Percentiles rank a stretch among this genome's conserved stretches.
These are phyloP conservation scores for Populus deltoides DNA, from an alignment of 345 rosid species.

Conservation along the genomic window DNA sequence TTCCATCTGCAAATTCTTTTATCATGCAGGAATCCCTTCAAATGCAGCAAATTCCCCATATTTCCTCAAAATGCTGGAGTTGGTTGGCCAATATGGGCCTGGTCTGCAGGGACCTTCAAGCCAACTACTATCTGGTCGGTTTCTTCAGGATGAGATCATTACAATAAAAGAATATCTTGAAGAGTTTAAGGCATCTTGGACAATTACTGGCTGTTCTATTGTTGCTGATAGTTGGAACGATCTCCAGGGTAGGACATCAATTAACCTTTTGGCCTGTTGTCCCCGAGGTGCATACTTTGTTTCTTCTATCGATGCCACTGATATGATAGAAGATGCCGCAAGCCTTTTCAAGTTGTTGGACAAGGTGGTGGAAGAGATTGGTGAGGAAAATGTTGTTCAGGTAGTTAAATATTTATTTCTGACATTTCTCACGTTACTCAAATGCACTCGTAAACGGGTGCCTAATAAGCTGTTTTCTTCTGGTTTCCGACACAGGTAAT, in stretches of 20 bases:
- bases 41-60: slow-evolving; percentile 52
- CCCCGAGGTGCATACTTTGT: slow-evolving; percentile 44
- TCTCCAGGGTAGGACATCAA: slow-evolving; percentile 30
- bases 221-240: slow-evolving; percentile 51
- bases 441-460: neutral
- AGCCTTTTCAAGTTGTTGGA: slow-evolving; percentile 43
- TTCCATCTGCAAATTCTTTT: slow-evolving; percentile 59
- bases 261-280: slow-evolving; percentile 43
- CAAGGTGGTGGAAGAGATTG: slow-evolving; percentile 47
- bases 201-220: slow-evolving; percentile 53
- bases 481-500: slow-evolving; percentile 31
- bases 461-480: neutral
- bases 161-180: slow-evolving; percentile 35
- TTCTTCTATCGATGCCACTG: slow-evolving; percentile 45
- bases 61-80: slow-evolving; percentile 58
- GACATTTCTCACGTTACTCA: neutral
- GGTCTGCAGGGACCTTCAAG: slow-evolving; percentile 43
- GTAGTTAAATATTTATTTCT: slow-evolving; percentile 17
- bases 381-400: slow-evolving; percentile 53
- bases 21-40: slow-evolving; percentile 56
- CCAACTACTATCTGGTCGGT: slow-evolving; percentile 43
- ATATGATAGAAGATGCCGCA: slow-evolving; percentile 36
- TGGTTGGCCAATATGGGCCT: slow-evolving; percentile 56
- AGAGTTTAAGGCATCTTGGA: slow-evolving; percentile 50
- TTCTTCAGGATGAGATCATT: slow-evolving; percentile 50